Base-by-base conservation (phyloP, 192 early-diverging fungal genomes). In the Irineochytrium annulatum region DNA sequence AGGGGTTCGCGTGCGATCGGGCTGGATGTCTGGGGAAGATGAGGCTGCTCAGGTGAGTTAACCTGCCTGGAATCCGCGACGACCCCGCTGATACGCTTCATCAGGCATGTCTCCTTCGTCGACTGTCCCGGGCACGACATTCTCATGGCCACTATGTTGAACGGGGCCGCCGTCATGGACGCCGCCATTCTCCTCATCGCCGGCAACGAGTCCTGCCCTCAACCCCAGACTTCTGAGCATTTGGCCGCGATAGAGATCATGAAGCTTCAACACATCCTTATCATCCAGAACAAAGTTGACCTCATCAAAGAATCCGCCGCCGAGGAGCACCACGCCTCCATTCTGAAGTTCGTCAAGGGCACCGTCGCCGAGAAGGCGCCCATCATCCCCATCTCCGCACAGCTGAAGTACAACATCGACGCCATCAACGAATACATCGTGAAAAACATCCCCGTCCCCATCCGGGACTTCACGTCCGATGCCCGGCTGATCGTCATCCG, bases 81-180 rank as follows among this genome's bases (percentile, higher is more conserved):
- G 17, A 26, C 27, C n/a, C 37, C n/a, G 33, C 35, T 49, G 29
- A 19, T 70, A 19, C 16, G 22, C 16, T 32, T 19, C 55, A 45
- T 68, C 59, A 87, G 93, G 64, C 95, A 96, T 64, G 92, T 98
- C 20, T 94, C 92, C 5, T 99, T 99, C 78, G 95, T 97, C 44
- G 96, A 97, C 78, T 97, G 96, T 72, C 95, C 96, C 28, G 96
- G 96, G 41, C 95, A 99, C 91, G 96, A 99, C 78, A 91, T 97
- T 89, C 89, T 97, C 62, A 97, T 96, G 96, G 91, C 94, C 32
- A 97, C 94, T 57, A 97, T 99, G 96, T 80, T 99, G 60, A 95
- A 92, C 81, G 96, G 96, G 28, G 74, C 74, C 55, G 95, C 95
- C 28, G 94, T 98, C 56, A 98, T 98, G 95, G 95, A 98, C 79